phyloP scores from a whole-genome alignment of 176 grass and related monocot species.

The Carex scoparia region DNA sequence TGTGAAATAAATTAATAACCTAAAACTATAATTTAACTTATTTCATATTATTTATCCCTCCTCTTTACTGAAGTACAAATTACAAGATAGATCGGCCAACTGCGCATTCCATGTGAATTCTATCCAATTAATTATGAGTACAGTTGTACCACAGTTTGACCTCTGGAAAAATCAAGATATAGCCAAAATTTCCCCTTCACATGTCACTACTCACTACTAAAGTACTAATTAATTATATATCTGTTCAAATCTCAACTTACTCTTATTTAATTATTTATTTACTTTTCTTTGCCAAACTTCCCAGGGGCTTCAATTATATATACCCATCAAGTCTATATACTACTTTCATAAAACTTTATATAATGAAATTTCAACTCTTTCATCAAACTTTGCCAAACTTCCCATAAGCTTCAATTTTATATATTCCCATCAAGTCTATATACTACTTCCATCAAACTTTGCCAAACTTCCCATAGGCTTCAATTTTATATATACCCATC shows the following conservation, averaged over 20 bases:
- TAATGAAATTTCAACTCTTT: neutral
- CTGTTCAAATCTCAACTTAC: neutral
- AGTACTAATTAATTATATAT: too few relatives aligned
- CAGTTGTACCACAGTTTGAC: too few relatives aligned
- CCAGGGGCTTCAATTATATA: too few relatives aligned
- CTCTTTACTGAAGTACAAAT: too few relatives aligned
- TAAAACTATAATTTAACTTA: too few relatives aligned
- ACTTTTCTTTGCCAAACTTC: too few relatives aligned
- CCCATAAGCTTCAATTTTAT: neutral
- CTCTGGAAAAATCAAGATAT: neutral
- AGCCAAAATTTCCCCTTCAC: neutral
- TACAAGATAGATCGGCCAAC: neutral
- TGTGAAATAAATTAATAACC: too few relatives aligned
- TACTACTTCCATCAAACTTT: neutral
- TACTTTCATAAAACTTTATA: neutral
- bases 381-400: too few relatives aligned
- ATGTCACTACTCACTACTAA: neutral
- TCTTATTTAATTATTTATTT: neutral
- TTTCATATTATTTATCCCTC: too few relatives aligned
- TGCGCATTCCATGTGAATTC: neutral
- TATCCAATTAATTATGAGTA: neutral
- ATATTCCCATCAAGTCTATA: neutral
- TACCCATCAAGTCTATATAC: neutral
- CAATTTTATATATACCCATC: neutral
- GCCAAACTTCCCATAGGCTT: neutral